Evolutionary conservation across 1,139 yeast species (phyloP).

Genomic region (Spencermartinsiella ligniputridi): DNA sequence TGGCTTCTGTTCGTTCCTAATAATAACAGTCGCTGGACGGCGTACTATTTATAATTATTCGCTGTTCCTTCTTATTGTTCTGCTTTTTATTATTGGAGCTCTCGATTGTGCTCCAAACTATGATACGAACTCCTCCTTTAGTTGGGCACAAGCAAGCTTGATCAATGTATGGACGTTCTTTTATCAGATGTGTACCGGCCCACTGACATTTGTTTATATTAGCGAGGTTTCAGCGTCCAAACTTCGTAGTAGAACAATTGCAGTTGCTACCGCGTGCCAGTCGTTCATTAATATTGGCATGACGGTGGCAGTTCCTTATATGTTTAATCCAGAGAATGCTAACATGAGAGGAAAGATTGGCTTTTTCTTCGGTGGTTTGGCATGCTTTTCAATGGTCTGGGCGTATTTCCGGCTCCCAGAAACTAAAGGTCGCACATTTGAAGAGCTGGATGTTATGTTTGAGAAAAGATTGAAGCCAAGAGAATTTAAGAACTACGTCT

Average conservation of each 20-base stretch:
- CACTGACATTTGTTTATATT: slow-evolving; percentile 52
- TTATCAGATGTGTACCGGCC: slow-evolving; percentile 56
- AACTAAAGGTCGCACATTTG: slow-evolving; percentile 52
- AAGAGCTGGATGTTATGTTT: slow-evolving; percentile 46
- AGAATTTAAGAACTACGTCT: slow-evolving; percentile 14
- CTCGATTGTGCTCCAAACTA: slow-evolving; percentile 21
- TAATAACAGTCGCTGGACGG: slow-evolving; percentile 47
- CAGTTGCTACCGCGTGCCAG: slow-evolving; percentile 49
- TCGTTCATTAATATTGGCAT: slow-evolving; percentile 38
- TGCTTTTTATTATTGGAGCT: slow-evolving; percentile 36
- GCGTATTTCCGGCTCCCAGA: slow-evolving; percentile 54
- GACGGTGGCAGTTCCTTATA: slow-evolving; percentile 48
- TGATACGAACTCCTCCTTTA: slow-evolving; percentile 8
- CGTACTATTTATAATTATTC: slow-evolving; percentile 46
- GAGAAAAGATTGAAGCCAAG: slow-evolving; percentile 16
- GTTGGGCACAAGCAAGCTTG: slow-evolving; percentile 24
- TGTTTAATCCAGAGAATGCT: slow-evolving; percentile 57
- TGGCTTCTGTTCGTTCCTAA: slow-evolving; percentile 46
- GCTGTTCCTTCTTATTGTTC: slow-evolving; percentile 34
- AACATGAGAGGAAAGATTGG: slow-evolving; percentile 58
- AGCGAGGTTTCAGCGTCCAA: slow-evolving; percentile 54
- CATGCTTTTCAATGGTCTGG: slow-evolving; percentile 36
- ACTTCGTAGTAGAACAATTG: slow-evolving; percentile 52
- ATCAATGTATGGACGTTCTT: slow-evolving; percentile 29
- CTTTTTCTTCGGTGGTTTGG: slow-evolving; percentile 51